phyloP scores from a whole-genome alignment of 129 eudicot species.

The Escallonia herrerae region DNA sequence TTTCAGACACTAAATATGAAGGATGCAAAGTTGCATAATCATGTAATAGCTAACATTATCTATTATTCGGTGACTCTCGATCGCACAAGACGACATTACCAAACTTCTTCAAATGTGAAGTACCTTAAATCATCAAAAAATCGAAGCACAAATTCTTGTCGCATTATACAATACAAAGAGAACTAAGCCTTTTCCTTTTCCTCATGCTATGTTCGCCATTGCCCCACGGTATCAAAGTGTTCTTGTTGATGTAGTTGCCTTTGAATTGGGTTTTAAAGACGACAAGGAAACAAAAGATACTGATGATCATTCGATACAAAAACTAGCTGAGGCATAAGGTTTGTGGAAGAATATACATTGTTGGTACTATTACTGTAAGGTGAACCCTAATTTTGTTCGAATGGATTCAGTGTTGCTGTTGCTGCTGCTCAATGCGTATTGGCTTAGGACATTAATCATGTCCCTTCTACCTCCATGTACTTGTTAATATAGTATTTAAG shows the following conservation, averaged over 20 bases:
- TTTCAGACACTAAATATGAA: too few relatives aligned
- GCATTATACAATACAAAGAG: too few relatives aligned
- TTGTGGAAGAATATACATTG: conserved; percentile 35
- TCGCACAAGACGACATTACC: too few relatives aligned
- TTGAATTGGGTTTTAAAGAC: conserved; percentile 50
- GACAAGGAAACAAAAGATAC: conserved; percentile 28
- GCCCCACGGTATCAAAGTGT: conserved; percentile 47
- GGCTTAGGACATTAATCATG: conserved; percentile 50
- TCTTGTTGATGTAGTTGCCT: conserved; percentile 50
- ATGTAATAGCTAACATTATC: too few relatives aligned
- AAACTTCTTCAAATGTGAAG: too few relatives aligned
- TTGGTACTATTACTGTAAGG: conserved; percentile 2
- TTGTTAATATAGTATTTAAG: conserved; percentile 55
- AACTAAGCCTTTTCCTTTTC: too few relatives aligned
- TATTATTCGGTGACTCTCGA: too few relatives aligned
- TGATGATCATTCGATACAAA: conserved; percentile 38
- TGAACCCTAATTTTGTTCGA: not conserved
- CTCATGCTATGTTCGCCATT: conserved; percentile 35
- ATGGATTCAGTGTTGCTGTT: conserved; percentile 10
- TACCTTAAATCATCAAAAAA: too few relatives aligned
- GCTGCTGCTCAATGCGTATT: conserved; percentile 16
- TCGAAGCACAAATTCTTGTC: too few relatives aligned
- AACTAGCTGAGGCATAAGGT: conserved; percentile 37
- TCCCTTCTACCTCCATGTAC: conserved; percentile 68
- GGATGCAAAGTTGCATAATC: too few relatives aligned